Evolutionary conservation across 495 filamentous ascomycete species (phyloP).

Genomic region (Xylaria cubensis): DNA sequence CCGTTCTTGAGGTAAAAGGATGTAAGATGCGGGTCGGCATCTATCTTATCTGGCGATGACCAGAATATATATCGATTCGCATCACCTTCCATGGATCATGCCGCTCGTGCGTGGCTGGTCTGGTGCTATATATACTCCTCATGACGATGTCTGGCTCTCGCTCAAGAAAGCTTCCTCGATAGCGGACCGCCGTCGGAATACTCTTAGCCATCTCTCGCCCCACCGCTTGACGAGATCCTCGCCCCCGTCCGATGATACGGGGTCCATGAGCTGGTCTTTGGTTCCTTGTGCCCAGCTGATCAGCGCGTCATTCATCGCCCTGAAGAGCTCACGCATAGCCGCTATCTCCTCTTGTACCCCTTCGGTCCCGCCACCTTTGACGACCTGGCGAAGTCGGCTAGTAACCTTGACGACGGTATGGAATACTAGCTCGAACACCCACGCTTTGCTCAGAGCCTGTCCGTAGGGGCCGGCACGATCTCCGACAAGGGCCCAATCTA

Average conservation of each 20-base stretch:
- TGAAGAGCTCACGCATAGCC: conserved; percentile 80
- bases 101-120: not conserved
- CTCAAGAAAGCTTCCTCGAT: conserved; percentile 76
- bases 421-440: conserved; percentile 88
- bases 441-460: conserved; percentile 69
- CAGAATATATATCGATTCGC: not conserved
- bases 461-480: conserved; percentile 59
- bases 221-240: conserved; percentile 76
- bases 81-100: not conserved
- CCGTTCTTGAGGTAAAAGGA: not conserved
- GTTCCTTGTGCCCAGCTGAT: conserved; percentile 73
- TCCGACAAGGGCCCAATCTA: conserved; percentile 84
- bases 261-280: conserved; percentile 72
- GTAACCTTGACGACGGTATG: conserved; percentile 93
- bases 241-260: conserved; percentile 51
- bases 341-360: conserved; percentile 42
- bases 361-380: conserved; percentile 49
- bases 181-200: conserved; percentile 79
- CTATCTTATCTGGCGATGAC: not conserved
- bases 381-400: conserved; percentile 83
- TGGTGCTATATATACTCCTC: not conserved
- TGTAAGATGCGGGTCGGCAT: not conserved
- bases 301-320: conserved; percentile 79
- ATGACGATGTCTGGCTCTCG: conserved; percentile 44
- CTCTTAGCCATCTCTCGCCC: conserved; percentile 85